Evolutionary conservation across 768 basidiomycete species (phyloP).

Genomic region (Tulasnella sp.): DNA sequence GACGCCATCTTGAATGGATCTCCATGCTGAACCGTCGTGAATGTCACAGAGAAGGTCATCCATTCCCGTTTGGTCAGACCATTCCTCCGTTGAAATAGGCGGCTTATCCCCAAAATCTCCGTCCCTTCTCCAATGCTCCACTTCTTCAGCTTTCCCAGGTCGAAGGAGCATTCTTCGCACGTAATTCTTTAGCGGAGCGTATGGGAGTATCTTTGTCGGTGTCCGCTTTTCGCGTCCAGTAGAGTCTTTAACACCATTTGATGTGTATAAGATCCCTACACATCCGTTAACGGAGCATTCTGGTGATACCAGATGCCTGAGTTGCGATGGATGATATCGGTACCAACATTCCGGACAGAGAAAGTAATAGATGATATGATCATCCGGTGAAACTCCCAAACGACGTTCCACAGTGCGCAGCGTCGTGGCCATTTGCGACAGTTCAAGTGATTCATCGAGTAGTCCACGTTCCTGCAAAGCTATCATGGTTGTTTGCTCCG

Average conservation of each 20-base stretch:
- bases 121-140: constrained; percentile 21
- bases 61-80: constrained; percentile 11
- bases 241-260: constrained; percentile 14
- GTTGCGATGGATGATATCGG: constrained; percentile 17
- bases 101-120: constrained; percentile 15
- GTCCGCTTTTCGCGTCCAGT: constrained; percentile 17
- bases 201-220: constrained; percentile 21
- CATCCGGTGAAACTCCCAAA: constrained; percentile 19
- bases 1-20: constrained; percentile 20
- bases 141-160: constrained; percentile 22
- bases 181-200: constrained; percentile 16
- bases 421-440: constrained; percentile 19
- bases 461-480: background rate
- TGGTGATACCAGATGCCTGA: background rate
- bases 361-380: constrained; percentile 20
- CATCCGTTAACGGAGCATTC: constrained; percentile 14
- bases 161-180: constrained; percentile 19
- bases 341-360: constrained; percentile 22
- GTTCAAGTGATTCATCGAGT: constrained; percentile 15
- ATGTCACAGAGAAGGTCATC: constrained; percentile 20
- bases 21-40: constrained; percentile 24
- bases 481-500: background rate
- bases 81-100: constrained; percentile 15
- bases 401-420: constrained; percentile 20
- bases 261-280: constrained; percentile 17